Conservation (phyloP, 768 basidiomycete genomes). For the Suillus weaverae region DNA sequence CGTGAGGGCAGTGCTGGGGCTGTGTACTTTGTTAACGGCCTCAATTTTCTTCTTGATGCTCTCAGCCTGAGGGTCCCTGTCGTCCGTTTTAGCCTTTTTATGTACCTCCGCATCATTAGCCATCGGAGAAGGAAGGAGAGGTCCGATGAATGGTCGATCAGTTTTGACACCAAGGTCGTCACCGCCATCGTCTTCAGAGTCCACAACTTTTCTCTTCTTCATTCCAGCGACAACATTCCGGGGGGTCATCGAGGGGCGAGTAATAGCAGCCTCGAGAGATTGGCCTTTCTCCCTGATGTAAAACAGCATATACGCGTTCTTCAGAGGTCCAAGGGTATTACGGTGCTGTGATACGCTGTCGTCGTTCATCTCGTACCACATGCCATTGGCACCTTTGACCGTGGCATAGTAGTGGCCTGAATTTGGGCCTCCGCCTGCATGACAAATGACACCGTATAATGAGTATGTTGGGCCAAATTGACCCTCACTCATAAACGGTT, state of each 20-base stretch:
- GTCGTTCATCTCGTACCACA: constrained; percentile 96
- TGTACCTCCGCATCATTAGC: constrained; percentile 20
- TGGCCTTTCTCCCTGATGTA: constrained; percentile 85
- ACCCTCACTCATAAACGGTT: constrained; percentile 81
- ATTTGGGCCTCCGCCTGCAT: constrained; percentile 90
- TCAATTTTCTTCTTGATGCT: constrained; percentile 55
- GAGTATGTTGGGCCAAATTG: constrained; percentile 78
- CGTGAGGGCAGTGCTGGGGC: constrained; percentile 35
- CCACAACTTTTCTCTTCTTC: constrained; percentile 52
- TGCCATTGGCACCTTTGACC: constrained; percentile 65
- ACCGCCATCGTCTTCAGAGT: constrained; percentile 47
- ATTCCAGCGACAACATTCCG: constrained; percentile 45
- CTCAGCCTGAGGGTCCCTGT: constrained; percentile 54
- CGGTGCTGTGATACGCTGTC: constrained; percentile 56
- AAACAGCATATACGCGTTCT: constrained; percentile 91
- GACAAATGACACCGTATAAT: constrained; percentile 89
- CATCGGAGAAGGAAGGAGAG: constrained; percentile 55
- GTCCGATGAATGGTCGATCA: constrained; percentile 60
- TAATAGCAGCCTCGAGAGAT: constrained; percentile 62
- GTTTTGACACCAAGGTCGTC: constrained; percentile 53
- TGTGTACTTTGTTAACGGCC: constrained; percentile 29
- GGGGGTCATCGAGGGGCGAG: constrained; percentile 30
- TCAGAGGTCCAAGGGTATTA: constrained; percentile 55
- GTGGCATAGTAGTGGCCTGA: constrained; percentile 95
- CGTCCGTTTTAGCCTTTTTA: constrained; percentile 22